Conservation (phyloP, 164 flowering plant species). For the Nymphaea colorata region DNA sequence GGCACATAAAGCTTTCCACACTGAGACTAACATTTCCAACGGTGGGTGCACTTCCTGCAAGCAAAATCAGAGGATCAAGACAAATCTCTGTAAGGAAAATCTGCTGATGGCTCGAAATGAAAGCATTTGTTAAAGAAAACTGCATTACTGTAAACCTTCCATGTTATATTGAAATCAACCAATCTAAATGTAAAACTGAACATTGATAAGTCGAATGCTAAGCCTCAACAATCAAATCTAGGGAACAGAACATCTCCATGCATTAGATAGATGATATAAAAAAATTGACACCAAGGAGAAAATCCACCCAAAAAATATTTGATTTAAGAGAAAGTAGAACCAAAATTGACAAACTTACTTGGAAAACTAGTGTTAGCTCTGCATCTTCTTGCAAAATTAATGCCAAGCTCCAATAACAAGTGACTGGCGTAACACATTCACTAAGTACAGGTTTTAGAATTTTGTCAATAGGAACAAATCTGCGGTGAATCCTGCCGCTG, state of each 20-base stretch:
- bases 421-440: constrained; percentile 71
- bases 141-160: too few species aligned
- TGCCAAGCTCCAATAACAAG: constrained; percentile 89
- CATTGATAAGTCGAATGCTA: too few species aligned
- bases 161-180: too few species aligned
- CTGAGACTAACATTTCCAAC: constrained; percentile 61
- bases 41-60: constrained; percentile 63
- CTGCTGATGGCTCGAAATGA: too few species aligned
- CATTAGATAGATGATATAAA: too few species aligned
- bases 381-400: constrained; percentile 50
- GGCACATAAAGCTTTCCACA: constrained; percentile 78
- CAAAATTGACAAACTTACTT: constrained; percentile 28
- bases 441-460: constrained; percentile 67
- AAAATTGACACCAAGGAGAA: too few species aligned
- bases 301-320: too few species aligned
- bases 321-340: too few species aligned
- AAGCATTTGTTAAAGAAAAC: too few species aligned
- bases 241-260: too few species aligned
- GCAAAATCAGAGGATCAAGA: neutral
- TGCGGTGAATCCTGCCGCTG: constrained; percentile 45
- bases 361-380: constrained; percentile 56
- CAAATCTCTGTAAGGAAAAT: neutral
- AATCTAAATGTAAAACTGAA: too few species aligned
- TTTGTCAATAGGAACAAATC: constrained; percentile 61
- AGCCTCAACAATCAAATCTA: too few species aligned